Evolutionary conservation across 2,329 filamentous ascomycete genomes (phyloP), one percentile per base, ranked within the genome.

Genomic region (Scytalidium lignicola): DNA sequence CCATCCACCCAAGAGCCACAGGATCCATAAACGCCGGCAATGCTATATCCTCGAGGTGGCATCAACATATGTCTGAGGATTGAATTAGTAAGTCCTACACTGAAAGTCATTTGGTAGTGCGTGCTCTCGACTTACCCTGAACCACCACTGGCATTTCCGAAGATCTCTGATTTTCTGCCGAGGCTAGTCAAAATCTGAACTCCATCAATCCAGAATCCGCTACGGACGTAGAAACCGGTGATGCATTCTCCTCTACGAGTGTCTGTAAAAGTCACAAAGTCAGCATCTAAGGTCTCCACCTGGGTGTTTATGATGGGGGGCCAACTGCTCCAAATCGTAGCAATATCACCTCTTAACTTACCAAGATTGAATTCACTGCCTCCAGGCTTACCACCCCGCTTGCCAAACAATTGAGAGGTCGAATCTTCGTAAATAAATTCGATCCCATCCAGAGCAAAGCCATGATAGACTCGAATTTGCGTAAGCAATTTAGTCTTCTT

Each of bases 351-450:
- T 28, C 26, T 28, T 28, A 50, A 67, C 82, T 68, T 71, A 89
- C 87, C 84, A 58, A 97, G 75, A 15, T 86, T 77, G 69, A 96
- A 95, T 42, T 83, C 79, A 61, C 86, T 83, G 1, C 85, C 85
- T 2, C 82, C 82, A 20, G 77, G 70, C 54, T 85, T 85, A 7
- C 85, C 87, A 12, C 86, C 86, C 48, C 79, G 76, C 62, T 89
- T 91, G 39, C 93, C 93, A 72, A 99, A 95, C 3, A 96, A 67
- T 64, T 96, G 90, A 48, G 76, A 86, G 1, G 88, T 86, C 15
- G 80, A 78, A 65, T 97, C 90, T 61, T 97, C 92, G 63, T 96
- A 97, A 51, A 88, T 76, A 67, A 99, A 97, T 65, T 97, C 92
- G 18, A 99, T 68, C 0, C 93, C 93, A 64, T 95, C 86, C 12